Evolutionary conservation across 805 yeast species (phyloP).

Genomic region (Candida easanensis): DNA sequence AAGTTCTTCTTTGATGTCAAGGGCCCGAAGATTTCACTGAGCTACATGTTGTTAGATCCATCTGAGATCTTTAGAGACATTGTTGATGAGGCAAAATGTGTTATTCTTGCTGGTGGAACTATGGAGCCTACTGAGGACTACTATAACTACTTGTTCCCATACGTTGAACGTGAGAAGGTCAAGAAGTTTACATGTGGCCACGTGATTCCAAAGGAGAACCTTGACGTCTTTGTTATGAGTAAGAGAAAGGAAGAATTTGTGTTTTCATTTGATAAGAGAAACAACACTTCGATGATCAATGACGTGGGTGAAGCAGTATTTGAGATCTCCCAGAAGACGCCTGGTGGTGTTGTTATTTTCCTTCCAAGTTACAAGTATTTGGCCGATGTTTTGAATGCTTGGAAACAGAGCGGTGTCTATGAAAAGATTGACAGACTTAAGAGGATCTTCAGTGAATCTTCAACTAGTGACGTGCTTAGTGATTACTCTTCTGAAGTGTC

Average conservation of each 20-base stretch:
- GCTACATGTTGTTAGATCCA: constrained; percentile 79
- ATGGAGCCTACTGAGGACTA: constrained; percentile 88
- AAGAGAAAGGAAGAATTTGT: constrained; percentile 38
- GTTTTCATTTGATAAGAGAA: constrained; percentile 68
- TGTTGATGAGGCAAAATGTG: constrained; percentile 62
- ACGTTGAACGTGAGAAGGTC: constrained; percentile 40
- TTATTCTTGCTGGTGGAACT: constrained; percentile 89
- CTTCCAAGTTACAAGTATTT: constrained; percentile 83
- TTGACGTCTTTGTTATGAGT: constrained; percentile 56
- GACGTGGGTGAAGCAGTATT: constrained; percentile 50
- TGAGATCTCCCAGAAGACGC: constrained; percentile 44
- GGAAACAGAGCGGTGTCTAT: constrained; percentile 45
- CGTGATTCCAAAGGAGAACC: constrained; percentile 68
- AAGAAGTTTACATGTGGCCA: constrained; percentile 74
- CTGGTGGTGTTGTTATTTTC: constrained; percentile 77
- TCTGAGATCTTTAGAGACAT: constrained; percentile 65
- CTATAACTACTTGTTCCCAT: constrained; percentile 62
- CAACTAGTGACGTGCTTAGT: constrained; percentile 44
- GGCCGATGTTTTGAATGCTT: constrained; percentile 43
- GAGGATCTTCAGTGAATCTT: constrained; percentile 55
- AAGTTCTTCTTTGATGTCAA: constrained; percentile 62
- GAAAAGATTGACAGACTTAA: constrained; percentile 39
- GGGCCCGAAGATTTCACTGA: constrained; percentile 34
- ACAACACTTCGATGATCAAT: constrained; percentile 40
- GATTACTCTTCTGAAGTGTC: constrained; percentile 48